These are phyloP conservation scores for Ceratobasidium sp. DNA, from an alignment of 1,284 basidiomycete genomes.

Conservation along the genomic window DNA sequence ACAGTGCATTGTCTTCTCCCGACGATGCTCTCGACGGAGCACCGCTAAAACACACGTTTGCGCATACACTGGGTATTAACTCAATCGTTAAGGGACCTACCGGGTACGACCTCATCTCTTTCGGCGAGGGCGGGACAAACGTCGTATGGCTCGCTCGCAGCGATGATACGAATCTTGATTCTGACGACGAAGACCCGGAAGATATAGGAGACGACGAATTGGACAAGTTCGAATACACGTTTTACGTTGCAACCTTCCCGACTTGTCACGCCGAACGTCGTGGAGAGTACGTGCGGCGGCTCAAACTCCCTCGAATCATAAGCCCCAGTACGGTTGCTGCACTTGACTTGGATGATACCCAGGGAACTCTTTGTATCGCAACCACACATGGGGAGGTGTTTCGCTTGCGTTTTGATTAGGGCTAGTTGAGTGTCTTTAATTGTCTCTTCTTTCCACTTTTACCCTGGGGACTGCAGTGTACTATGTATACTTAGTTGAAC, in stretches of 20 bases:
- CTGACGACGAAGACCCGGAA: constrained; percentile 2
- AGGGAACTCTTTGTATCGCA: constrained; percentile 30
- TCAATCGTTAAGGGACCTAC: constrained; percentile 28
- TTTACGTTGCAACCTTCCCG: constrained; percentile 29
- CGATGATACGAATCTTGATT: constrained; percentile 10
- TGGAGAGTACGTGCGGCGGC: constrained; percentile 16
- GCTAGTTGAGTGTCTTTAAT: neutral
- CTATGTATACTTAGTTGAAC: too few species aligned
- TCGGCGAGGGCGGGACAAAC: constrained; percentile 38
- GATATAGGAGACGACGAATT: neutral
- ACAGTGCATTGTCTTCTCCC: constrained; percentile 8
- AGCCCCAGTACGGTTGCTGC: constrained; percentile 12
- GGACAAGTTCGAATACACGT: constrained; percentile 18
- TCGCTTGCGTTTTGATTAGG: constrained; percentile 28
- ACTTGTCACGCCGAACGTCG: neutral
- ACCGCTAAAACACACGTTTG: constrained; percentile 30
- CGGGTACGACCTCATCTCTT: constrained; percentile 32
- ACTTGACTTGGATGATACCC: constrained; percentile 34
- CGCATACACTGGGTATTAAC: constrained; percentile 18
- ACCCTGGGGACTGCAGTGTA: too few species aligned
- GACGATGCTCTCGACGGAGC: constrained; percentile 20
- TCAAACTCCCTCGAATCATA: constrained; percentile 28
- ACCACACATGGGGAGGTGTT: constrained; percentile 29
- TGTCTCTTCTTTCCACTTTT: neutral
- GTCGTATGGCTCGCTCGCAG: constrained; percentile 24